Percentiles rank a stretch among this genome's conserved stretches.
phyloP scores from a whole-genome alignment of 805 yeast genomes.

The Pichia scutulata region DNA sequence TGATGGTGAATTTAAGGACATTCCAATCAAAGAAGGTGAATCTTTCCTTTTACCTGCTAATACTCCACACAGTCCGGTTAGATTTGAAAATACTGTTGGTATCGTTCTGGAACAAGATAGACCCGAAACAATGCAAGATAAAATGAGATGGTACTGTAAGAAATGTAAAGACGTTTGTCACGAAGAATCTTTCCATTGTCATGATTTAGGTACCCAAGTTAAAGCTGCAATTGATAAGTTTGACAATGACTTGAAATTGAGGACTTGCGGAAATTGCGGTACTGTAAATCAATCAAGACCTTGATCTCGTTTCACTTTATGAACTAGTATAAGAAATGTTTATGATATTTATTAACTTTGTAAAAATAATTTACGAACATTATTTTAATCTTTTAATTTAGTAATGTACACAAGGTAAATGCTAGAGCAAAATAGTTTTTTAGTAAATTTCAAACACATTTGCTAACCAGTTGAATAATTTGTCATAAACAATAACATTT shows the following conservation, averaged over 20 bases:
- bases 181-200: conserved; percentile 65
- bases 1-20: conserved; percentile 65
- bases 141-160: conserved; percentile 81
- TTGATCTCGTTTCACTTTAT: conserved; percentile 18
- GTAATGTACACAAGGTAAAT: neutral
- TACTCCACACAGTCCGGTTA: conserved; percentile 83
- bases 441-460: conserved; percentile 40
- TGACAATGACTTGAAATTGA: conserved; percentile 50
- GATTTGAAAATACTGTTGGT: conserved; percentile 82
- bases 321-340: neutral
- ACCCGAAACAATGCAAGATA: conserved; percentile 62
- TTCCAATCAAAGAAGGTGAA: conserved; percentile 75
- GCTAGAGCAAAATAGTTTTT: neutral
- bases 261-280: conserved; percentile 74
- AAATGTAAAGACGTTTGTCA: conserved; percentile 58
- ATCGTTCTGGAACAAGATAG: conserved; percentile 89
- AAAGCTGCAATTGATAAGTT: conserved; percentile 71
- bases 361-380: neutral
- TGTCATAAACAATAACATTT: conserved; percentile 60
- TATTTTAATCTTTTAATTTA: neutral
- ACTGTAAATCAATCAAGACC: conserved; percentile 64
- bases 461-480: conserved; percentile 60
- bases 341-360: neutral
- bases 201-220: conserved; percentile 84
- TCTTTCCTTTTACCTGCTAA: conserved; percentile 82